These are phyloP conservation scores for Lichina pygmaea DNA, from an alignment of 495 filamentous ascomycete genomes.

Conservation along the genomic window DNA sequence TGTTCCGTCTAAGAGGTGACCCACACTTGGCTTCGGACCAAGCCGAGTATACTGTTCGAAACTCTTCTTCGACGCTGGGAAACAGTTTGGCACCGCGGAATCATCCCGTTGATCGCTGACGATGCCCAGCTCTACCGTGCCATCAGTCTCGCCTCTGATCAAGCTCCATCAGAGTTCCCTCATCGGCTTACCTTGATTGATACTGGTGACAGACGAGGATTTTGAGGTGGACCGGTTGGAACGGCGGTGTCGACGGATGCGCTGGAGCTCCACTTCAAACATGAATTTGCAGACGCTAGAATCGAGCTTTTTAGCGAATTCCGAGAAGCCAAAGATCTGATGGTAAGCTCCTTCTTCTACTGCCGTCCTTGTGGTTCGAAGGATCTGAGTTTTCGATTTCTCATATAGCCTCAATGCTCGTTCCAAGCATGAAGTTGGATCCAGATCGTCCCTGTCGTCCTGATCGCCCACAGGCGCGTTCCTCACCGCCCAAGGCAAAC, in stretches of 20 bases:
- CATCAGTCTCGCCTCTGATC: not conserved
- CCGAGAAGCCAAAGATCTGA: conserved; percentile 12
- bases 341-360: conserved; percentile 12
- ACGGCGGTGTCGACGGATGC: conserved; percentile 6
- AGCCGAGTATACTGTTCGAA: conserved; percentile 9
- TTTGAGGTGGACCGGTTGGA: not conserved
- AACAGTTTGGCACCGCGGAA: conserved; percentile 7
- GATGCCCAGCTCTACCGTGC: not conserved
- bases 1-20: not conserved
- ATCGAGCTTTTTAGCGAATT: conserved; percentile 9
- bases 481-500: conserved; percentile 22
- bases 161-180: no score
- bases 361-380: conserved; percentile 11
- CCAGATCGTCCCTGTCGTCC: conserved; percentile 7
- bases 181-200: no score
- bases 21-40: conserved; percentile 4
- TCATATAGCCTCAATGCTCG: conserved; percentile 13
- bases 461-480: conserved; percentile 14
- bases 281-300: conserved; percentile 10
- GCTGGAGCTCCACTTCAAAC: conserved; percentile 10
- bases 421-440: conserved; percentile 1
- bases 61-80: conserved; percentile 5
- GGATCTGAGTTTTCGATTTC: conserved; percentile 7
- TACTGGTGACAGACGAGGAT: not conserved
- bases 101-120: conserved; percentile 6